A percentile compares a stretch with the other conserved stretches of the same genome.
Evolutionary conservation across 2,329 filamentous ascomycete genomes (phyloP).

Genomic region (Fusarium zealandicum): DNA sequence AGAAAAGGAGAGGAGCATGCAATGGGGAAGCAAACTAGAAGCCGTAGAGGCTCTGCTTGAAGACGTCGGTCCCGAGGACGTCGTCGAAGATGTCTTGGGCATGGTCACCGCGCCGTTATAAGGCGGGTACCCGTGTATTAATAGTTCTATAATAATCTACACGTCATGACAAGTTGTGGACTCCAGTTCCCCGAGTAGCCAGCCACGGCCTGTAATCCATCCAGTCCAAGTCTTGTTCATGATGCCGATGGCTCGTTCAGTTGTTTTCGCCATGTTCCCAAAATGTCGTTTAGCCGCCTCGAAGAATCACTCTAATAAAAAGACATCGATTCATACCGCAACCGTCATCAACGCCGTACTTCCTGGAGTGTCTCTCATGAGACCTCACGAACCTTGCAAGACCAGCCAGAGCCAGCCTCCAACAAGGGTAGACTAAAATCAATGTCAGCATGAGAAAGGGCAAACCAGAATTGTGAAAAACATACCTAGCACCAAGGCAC

Average conservation of each 20-base stretch:
- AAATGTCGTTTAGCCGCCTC: conserved; percentile 34
- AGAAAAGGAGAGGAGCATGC: conserved; percentile 82
- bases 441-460: conserved; percentile 23
- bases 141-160: conserved; percentile 42
- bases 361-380: conserved; percentile 52
- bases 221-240: conserved; percentile 29
- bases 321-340: conserved; percentile 28
- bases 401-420: conserved; percentile 83
- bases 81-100: conserved; percentile 69
- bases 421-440: conserved; percentile 77
- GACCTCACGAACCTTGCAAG: conserved; percentile 83
- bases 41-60: conserved; percentile 74
- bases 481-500: conserved; percentile 95
- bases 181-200: conserved; percentile 32
- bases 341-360: conserved; percentile 38
- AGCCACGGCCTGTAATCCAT: conserved; percentile 22
- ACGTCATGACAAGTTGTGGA: conserved; percentile 32
- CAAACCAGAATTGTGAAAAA: conserved; percentile 2
- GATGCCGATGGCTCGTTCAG: conserved; percentile 22
- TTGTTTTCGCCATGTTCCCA: conserved; percentile 35
- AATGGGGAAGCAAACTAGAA: conserved; percentile 84
- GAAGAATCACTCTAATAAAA: conserved; percentile 32
- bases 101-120: conserved; percentile 61
- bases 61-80: conserved; percentile 65
- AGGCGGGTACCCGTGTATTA: conserved; percentile 36